phyloP scores from a whole-genome alignment of 345 rosid genomes.

The Dipteronia dyeriana region DNA sequence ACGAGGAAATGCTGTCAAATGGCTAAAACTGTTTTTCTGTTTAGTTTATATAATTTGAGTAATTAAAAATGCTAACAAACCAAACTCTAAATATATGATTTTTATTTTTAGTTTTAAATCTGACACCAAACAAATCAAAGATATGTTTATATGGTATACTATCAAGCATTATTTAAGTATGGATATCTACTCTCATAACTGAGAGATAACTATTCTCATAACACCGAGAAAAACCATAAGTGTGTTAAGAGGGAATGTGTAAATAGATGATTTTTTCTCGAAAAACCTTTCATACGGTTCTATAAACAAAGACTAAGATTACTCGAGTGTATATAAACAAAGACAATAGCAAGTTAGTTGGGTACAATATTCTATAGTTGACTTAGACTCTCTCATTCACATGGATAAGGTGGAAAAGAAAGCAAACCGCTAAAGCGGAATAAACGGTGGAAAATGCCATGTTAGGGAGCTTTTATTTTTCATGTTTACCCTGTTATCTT shows the following conservation, averaged over 20 bases:
- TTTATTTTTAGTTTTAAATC: neutral
- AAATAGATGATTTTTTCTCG: neutral
- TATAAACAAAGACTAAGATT: neutral
- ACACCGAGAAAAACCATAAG: too few species aligned
- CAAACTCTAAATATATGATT: too few species aligned
- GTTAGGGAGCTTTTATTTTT: conserved; percentile 1
- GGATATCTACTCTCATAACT: too few species aligned
- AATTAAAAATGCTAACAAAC: too few species aligned
- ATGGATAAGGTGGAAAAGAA: conserved; percentile 16
- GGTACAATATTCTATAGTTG: neutral
- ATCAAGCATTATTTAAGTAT: too few species aligned
- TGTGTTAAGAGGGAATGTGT: too few species aligned
- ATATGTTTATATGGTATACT: too few species aligned
- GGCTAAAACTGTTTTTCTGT: neutral
- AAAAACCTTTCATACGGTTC: neutral
- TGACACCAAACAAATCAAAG: too few species aligned
- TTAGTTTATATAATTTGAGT: too few species aligned
- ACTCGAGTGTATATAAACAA: neutral
- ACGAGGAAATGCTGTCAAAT: neutral
- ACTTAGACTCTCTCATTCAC: conserved; percentile 16
- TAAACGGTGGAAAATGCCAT: neutral
- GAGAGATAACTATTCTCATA: too few species aligned
- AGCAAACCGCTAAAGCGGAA: conserved; percentile 1
- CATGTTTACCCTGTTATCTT: neutral
- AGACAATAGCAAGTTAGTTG: neutral